Base-by-base conservation (phyloP, 2,329 filamentous ascomycete species). In the Diplodia seriata region DNA sequence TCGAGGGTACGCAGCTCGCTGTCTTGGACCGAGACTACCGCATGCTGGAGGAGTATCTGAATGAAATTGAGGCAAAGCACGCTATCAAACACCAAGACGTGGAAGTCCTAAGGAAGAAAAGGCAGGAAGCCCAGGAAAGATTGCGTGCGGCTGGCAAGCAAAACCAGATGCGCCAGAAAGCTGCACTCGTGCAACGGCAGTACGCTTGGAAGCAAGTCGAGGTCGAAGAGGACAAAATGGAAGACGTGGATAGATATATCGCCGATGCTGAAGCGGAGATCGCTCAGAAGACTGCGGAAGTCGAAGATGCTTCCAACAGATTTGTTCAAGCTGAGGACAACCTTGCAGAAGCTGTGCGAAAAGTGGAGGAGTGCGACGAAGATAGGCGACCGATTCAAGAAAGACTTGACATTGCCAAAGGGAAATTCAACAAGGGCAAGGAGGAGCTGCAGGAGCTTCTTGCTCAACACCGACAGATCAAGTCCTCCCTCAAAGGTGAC, bases 1-100 rank as follows among this genome's bases (percentile, higher is more conserved):
- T 97, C 69, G 93, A 94, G 73, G 95, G 95, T 31, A 96, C 97
- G 0, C 94, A 98, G 74, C 86, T 99, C 0, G 93, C 98, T 76
- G 90, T 94, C 73, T 85, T 99, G 11, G 93, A 97, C 76, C 90
- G 92, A 70, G 95, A 99, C 75, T 99, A 99, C 78, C 87, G 89
- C 68, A 83, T 97, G 68, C 88, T 97, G 15, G 89, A 91, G 69
- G 90, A 97, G 71, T 90, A 87, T 3, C 84, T 95, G 23, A 91
- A 97, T 71, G 87, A 87, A 40, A 92, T 90, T 68, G 85, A 90
- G 67, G 83, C 82, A 38, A 91, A 90, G 72, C 29, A 31, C 11
- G 80, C 83, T 11, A 84, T 84, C 33, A 87, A 88, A 47, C 78
- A 86, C 53, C 86, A 88, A n/a, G 88, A 91, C 69, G 81, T 93